Evolutionary conservation across 2,329 filamentous ascomycete species (phyloP).

Genomic region (Lasiodiplodia sp.): DNA sequence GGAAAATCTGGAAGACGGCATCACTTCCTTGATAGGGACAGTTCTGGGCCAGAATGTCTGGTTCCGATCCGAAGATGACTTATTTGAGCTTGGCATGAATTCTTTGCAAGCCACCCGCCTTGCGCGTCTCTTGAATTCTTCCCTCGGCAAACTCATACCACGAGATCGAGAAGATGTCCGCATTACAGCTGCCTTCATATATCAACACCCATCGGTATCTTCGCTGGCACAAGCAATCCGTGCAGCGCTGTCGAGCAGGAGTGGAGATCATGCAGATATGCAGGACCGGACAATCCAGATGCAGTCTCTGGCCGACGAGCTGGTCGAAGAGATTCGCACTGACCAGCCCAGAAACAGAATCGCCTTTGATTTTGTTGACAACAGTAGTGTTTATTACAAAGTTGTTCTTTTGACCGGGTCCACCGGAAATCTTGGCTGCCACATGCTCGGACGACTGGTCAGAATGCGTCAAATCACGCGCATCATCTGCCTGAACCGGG

Average conservation of each 20-base stretch:
- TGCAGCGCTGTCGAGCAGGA: not conserved
- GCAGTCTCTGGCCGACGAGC: not conserved
- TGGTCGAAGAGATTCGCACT: not conserved
- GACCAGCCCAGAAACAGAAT: not conserved
- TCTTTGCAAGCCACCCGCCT: constrained; percentile 47
- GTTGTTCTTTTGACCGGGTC: constrained; percentile 14
- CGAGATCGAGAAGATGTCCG: not conserved
- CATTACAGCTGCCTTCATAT: not conserved
- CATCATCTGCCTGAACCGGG: constrained; percentile 12
- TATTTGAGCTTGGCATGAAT: constrained; percentile 50
- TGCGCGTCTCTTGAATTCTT: not conserved
- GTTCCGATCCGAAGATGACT: not conserved
- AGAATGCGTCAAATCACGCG: not conserved
- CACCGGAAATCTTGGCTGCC: constrained; percentile 9
- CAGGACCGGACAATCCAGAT: not conserved
- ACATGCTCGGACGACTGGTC: not conserved
- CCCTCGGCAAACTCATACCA: not conserved
- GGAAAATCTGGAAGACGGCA: constrained; percentile 27
- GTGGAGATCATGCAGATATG: no score
- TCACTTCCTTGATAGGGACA: constrained; percentile 29
- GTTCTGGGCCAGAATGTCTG: constrained; percentile 23
- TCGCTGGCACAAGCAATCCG: not conserved
- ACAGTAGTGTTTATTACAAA: not conserved
- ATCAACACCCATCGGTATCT: not conserved
- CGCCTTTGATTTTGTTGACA: not conserved